Evolutionary conservation across 2,329 filamentous ascomycete genomes (phyloP).

Genomic region (Escovopsis sp.): DNA sequence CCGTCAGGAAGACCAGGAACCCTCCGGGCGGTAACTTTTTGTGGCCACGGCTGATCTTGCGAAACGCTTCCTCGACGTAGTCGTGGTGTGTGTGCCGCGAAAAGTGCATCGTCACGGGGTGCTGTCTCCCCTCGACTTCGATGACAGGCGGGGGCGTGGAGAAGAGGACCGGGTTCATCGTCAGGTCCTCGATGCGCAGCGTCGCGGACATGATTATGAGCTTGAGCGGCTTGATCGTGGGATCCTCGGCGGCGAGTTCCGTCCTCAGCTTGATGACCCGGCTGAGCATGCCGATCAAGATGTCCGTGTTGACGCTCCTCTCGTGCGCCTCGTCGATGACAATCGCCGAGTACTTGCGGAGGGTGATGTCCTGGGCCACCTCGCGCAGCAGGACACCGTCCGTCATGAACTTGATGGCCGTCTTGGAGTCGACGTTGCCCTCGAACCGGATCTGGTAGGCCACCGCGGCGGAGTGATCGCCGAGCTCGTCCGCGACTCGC

Average conservation of each 20-base stretch:
- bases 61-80: constrained; percentile 81
- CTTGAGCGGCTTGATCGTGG: constrained; percentile 64
- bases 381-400: constrained; percentile 91
- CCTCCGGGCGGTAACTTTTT: constrained; percentile 78
- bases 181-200: constrained; percentile 77
- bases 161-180: constrained; percentile 71
- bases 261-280: constrained; percentile 75
- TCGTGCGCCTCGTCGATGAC: constrained; percentile 97
- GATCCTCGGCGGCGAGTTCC: constrained; percentile 57
- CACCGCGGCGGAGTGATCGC: constrained; percentile 60
- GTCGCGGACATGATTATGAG: constrained; percentile 98
- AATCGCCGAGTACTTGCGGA: constrained; percentile 83
- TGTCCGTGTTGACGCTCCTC: constrained; percentile 92
- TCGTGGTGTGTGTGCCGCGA: constrained; percentile 68
- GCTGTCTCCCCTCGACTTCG: constrained; percentile 82
- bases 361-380: constrained; percentile 73
- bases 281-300: constrained; percentile 93
- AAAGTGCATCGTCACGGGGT: constrained; percentile 82
- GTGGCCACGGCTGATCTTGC: constrained; percentile 77
- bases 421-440: constrained; percentile 62
- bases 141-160: constrained; percentile 65
- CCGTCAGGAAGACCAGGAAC: constrained; percentile 88
- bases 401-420: constrained; percentile 96
- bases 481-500: constrained; percentile 75
- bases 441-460: constrained; percentile 95